Evolutionary conservation across 192 early-diverging fungal genomes (phyloP).

Genomic region (Funneliformis geosporum): DNA sequence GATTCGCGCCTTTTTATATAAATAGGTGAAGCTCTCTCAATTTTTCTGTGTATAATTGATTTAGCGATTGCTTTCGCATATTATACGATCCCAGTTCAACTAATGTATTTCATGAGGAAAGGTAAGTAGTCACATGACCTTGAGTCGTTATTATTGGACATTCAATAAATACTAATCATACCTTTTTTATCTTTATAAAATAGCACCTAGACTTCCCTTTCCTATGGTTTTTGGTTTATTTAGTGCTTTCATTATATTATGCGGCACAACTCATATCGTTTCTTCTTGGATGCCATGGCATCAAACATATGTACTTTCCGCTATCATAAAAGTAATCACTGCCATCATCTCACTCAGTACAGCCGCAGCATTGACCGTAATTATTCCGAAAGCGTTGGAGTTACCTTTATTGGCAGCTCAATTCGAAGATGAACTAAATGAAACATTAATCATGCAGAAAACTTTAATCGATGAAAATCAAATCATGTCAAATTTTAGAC

Average conservation of each 20-base stretch:
- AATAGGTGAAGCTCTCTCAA: neutral
- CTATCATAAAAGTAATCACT: constrained; percentile 9
- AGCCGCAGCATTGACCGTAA: neutral
- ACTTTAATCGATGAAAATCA: constrained; percentile 15
- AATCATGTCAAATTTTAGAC: constrained; percentile 19
- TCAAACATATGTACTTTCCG: constrained; percentile 19
- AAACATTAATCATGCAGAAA: neutral
- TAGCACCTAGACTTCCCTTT: constrained; percentile 18
- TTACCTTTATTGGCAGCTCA: constrained; percentile 14
- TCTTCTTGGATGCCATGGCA: constrained; percentile 22
- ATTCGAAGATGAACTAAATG: constrained; percentile 16
- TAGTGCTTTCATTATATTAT: constrained; percentile 15
- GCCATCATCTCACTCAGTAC: neutral
- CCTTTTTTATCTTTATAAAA: neutral
- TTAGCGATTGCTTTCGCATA: constrained; percentile 8
- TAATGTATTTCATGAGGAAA: constrained; percentile 26
- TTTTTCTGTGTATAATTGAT: constrained; percentile 15
- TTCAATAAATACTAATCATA: too few species aligned
- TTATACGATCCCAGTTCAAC: constrained; percentile 14
- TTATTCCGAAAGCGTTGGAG: constrained; percentile 17
- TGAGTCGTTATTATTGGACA: neutral
- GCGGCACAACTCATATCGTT: constrained; percentile 12
- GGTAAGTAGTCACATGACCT: neutral
- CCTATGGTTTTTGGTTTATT: constrained; percentile 18
- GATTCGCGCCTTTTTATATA: neutral